Conservation (phyloP, 2,329 filamentous ascomycete genomes). For the Trichoderma pleuroti region DNA sequence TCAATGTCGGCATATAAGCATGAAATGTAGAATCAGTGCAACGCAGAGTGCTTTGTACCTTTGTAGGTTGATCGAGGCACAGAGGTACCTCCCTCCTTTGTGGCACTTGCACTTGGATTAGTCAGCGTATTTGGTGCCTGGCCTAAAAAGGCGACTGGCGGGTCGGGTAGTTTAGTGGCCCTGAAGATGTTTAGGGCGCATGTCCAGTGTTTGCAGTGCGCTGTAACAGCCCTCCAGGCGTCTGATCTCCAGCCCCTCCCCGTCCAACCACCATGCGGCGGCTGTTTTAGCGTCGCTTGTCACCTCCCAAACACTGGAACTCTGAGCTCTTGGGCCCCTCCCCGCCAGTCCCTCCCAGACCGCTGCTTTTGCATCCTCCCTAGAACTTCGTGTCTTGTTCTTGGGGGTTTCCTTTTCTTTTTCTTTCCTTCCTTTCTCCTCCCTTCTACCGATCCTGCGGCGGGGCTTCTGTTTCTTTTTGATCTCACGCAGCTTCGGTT, state of each 20-base stretch:
- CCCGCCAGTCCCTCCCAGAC: conserved; percentile 18
- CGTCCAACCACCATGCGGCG: conserved; percentile 16
- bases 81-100: not conserved
- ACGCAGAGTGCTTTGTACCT: not conserved
- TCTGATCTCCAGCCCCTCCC: not conserved
- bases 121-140: not conserved
- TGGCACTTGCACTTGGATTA: not conserved
- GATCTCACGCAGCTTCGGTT: not conserved
- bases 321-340: conserved; percentile 6
- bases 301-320: conserved; percentile 13
- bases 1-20: not conserved
- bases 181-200: not conserved
- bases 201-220: not conserved
- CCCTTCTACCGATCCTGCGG: not conserved
- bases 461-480: not conserved
- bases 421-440: not conserved
- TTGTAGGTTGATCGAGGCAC: not conserved
- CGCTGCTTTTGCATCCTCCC: conserved; percentile 16
- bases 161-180: not conserved
- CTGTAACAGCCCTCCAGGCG: not conserved
- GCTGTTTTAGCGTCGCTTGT: conserved; percentile 18
- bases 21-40: not conserved
- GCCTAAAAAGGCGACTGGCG: not conserved
- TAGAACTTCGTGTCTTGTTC: conserved; percentile 5
- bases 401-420: not conserved